Evolutionary conservation across 176 grass and related monocot genomes (phyloP).

Genomic region (Bromus sterilis): DNA sequence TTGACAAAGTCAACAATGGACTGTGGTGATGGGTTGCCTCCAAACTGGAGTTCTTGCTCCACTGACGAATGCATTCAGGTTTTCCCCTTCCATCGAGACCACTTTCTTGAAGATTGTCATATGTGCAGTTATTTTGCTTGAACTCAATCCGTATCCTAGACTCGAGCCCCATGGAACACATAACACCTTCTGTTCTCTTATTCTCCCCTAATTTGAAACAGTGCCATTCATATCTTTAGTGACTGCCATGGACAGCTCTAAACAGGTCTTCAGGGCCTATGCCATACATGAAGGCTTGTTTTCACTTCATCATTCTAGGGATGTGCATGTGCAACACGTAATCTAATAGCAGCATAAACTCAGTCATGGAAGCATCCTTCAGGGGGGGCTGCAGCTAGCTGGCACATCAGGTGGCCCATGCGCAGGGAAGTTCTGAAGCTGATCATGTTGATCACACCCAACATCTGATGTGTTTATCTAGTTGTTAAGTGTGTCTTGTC

Average conservation of each 20-base stretch:
- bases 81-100: neutral
- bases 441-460: neutral
- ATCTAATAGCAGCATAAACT: neutral
- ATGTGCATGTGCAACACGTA: neutral
- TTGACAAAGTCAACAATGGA: constrained; percentile 90
- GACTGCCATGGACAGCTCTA: neutral
- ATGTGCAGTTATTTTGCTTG: neutral
- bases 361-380: neutral
- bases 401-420: neutral
- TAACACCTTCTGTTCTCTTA: neutral
- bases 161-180: neutral
- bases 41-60: constrained; percentile 62
- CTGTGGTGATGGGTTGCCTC: constrained; percentile 70
- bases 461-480: neutral
- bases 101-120: neutral
- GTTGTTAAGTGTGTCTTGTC: neutral
- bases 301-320: neutral
- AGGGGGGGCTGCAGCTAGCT: neutral
- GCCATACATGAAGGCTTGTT: neutral
- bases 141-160: neutral
- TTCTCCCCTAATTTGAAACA: neutral
- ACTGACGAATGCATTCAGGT: constrained; percentile 86
- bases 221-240: neutral
- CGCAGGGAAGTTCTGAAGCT: neutral
- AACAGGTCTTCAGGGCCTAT: neutral